Conservation (phyloP, 768 basidiomycete species). For the Postia placenta region DNA sequence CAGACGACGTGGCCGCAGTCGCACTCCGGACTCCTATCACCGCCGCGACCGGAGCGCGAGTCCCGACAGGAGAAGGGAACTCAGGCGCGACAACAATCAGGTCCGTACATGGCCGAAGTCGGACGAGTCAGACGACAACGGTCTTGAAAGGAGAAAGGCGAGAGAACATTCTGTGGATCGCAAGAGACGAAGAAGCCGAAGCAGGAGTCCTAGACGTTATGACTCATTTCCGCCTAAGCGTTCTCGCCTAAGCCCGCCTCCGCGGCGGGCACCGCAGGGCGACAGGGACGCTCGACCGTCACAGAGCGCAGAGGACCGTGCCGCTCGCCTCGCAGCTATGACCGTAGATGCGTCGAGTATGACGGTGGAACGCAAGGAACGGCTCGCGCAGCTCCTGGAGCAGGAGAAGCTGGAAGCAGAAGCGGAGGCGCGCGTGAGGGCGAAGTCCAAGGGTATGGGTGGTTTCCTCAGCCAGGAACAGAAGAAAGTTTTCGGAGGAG, state of each 20-base stretch:
- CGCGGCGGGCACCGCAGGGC: conserved; percentile 12
- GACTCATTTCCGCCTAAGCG: conserved; percentile 37
- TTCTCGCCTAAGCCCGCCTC: conserved; percentile 36
- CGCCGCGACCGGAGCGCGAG: conserved; percentile 19
- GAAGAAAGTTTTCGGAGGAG: conserved; percentile 78
- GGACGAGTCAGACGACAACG: conserved; percentile 45
- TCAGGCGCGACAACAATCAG: conserved; percentile 23
- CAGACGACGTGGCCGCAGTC: conserved; percentile 21
- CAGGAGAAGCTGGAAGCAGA: conserved; percentile 77
- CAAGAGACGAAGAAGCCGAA: conserved; percentile 34
- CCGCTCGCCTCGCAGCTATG: conserved; percentile 91
- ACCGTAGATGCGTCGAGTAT: conserved; percentile 61
- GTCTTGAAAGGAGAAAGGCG: conserved; percentile 20
- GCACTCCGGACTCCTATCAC: conserved; percentile 27
- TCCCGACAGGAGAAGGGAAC: not conserved
- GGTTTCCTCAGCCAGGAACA: conserved; percentile 78
- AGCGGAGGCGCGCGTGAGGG: conserved; percentile 60
- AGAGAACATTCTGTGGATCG: conserved; percentile 27
- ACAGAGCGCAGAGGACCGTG: conserved; percentile 48
- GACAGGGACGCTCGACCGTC: conserved; percentile 8
- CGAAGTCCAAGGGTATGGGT: conserved; percentile 73
- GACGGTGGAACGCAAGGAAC: conserved; percentile 63
- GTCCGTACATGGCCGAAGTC: conserved; percentile 42
- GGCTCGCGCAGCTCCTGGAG: conserved; percentile 60
- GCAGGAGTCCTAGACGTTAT: conserved; percentile 27